Evolutionary conservation across 2,329 filamentous ascomycete species (phyloP), one percentile per base, ranked within the genome.

Genomic region (Aspergillus sp.): DNA sequence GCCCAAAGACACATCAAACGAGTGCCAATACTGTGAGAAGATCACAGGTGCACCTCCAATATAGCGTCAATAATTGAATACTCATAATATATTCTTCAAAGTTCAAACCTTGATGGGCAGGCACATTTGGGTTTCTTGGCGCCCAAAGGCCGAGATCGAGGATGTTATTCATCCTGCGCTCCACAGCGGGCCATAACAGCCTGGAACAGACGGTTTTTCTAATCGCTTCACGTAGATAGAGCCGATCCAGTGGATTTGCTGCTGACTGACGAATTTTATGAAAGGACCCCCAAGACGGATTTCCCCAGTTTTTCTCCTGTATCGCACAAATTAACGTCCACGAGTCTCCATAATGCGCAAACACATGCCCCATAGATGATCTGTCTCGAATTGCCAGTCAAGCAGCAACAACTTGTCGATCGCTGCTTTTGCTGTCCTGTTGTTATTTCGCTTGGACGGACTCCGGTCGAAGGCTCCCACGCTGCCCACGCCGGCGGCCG

Each of bases 141-240:
- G 27, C 27, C 27, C 3, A 30, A 30, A 30, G 9, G 27, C 27
- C 13, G 15, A 46, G 44, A n/a, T 46, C 4, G n/a, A 15, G 34
- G 37, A 41, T 40, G 51, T 41, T 30, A 54, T 27, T 54, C 51
- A 47, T 47, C 51, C 51, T 54, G 15, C 34, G 51, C 20, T 47
- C 51, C 51, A 54, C 48, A n/a, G 11, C 27, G 33, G 33, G 34
- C 12, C 44, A 30, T 30, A 30, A 9, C 9, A 30, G 27, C 27
- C 27, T 30, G 27, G 27, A 30, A 30, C 8, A 30, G 27, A 11
- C 27, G 8, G 27, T 11, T 9, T 30, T 30, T 30, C 27, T 30
- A 30, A 30, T 30, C 27, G 9, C 27, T 11, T n/a, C 19, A 45
- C 22, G 24, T 24, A 13, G 42, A 45, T 13, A 20, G 13, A 45